phyloP scores from a whole-genome alignment of 805 yeast genomes.

The Wickerhamiella bombiphila region DNA sequence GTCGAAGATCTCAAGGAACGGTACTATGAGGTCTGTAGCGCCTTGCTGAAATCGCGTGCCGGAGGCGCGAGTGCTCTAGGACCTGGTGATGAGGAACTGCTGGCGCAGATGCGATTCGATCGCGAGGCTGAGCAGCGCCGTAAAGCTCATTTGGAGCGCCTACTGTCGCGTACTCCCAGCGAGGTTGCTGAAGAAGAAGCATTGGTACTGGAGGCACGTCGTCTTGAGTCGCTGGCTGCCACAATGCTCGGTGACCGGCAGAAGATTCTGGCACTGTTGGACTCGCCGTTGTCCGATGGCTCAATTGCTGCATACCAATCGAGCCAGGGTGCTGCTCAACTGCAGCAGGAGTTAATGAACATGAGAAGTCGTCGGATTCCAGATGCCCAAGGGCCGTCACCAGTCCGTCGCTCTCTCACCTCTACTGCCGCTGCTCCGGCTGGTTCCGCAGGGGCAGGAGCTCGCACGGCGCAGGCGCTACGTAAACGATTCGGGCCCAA shows the following conservation, averaged over 20 bases:
- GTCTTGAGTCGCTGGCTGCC: constrained; percentile 84
- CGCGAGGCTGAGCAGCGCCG: constrained; percentile 62
- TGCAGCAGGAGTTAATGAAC: constrained; percentile 62
- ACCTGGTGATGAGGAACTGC: constrained; percentile 36
- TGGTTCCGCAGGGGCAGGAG: constrained; percentile 15
- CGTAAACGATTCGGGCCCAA: constrained; percentile 37
- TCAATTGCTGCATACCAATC: constrained; percentile 62
- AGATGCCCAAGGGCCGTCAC: constrained; percentile 5
- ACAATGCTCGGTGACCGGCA: constrained; percentile 75
- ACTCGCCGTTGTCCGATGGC: constrained; percentile 63
- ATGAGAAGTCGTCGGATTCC: constrained; percentile 36
- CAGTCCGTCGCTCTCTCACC: constrained; percentile 12
- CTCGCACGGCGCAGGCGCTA: constrained; percentile 9
- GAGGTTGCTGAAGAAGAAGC: constrained; percentile 98
- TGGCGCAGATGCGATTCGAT: constrained; percentile 53
- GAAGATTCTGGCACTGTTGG: constrained; percentile 59
- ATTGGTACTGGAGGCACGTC: constrained; percentile 77
- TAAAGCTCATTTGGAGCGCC: constrained; percentile 61
- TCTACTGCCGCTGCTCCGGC: constrained; percentile 19
- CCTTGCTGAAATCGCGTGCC: constrained; percentile 31
- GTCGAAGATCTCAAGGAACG: constrained; percentile 75
- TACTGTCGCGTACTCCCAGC: constrained; percentile 77
- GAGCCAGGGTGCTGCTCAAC: constrained; percentile 78
- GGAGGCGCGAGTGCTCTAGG: constrained; percentile 27
- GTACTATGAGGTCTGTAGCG: constrained; percentile 54